Evolutionary conservation across 164 flowering plant species (phyloP).

Genomic region (Magnolia kwangsiensis): DNA sequence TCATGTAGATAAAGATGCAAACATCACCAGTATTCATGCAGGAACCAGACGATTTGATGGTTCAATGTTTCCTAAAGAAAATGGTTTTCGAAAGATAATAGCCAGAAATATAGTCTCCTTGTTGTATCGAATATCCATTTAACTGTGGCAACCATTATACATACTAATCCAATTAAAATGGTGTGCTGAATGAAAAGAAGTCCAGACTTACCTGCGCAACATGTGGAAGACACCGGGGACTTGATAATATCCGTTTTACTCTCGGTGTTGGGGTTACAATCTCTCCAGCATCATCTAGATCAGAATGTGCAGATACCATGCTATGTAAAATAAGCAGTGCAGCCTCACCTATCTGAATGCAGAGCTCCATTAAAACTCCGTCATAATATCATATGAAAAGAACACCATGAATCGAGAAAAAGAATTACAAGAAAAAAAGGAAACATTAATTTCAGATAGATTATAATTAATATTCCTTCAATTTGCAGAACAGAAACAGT

Average conservation of each 20-base stretch:
- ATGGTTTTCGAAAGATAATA: background rate
- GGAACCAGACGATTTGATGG: background rate
- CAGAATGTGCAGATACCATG: slow-evolving; percentile 99
- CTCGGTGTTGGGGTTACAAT: slow-evolving; percentile 98
- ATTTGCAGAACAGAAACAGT: no score
- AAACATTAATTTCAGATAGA: no score
- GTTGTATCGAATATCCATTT: background rate
- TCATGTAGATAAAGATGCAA: no score
- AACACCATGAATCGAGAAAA: background rate
- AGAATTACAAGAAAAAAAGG: background rate
- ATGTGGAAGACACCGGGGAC: slow-evolving; percentile 95
- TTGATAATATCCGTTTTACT: slow-evolving; percentile 92
- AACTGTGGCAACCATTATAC: background rate
- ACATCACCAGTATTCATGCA: background rate
- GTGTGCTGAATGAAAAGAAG: background rate
- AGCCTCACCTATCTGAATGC: slow-evolving; percentile 81
- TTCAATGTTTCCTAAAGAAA: background rate
- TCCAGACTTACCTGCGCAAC: slow-evolving; percentile 75
- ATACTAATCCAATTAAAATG: background rate
- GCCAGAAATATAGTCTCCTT: background rate
- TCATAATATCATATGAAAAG: background rate
- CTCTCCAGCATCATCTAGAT: slow-evolving; percentile 99
- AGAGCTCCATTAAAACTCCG: background rate
- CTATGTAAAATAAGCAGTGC: slow-evolving; percentile 85
- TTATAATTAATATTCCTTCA: no score